Evolutionary conservation across 768 basidiomycete species (phyloP).

Genomic region (Calocybe gangraenosa): DNA sequence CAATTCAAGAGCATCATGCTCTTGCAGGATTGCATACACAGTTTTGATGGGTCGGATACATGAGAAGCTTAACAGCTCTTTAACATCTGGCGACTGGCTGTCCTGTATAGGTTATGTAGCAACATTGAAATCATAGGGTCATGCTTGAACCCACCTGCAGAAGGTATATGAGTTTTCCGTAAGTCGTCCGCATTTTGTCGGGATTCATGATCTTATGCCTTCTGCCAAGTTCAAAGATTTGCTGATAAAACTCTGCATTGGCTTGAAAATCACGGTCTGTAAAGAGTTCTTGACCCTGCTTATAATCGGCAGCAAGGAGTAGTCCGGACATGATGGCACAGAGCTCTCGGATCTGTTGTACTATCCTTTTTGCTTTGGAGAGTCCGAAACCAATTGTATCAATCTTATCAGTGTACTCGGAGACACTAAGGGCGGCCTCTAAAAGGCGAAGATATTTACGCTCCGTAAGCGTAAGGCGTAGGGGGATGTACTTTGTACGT

Average conservation of each 20-base stretch:
- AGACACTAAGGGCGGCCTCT: conserved; percentile 80
- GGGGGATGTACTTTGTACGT: conserved; percentile 74
- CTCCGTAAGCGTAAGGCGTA: conserved; percentile 70
- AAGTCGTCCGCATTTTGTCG: conserved; percentile 87
- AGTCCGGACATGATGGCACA: conserved; percentile 87
- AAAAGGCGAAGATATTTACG: conserved; percentile 83
- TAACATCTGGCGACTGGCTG: conserved; percentile 79
- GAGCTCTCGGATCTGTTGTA: conserved; percentile 80
- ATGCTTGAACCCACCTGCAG: conserved; percentile 54
- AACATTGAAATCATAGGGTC: conserved; percentile 9
- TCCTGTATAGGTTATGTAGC: conserved; percentile 49
- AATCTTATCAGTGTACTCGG: conserved; percentile 89
- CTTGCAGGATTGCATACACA: conserved; percentile 64
- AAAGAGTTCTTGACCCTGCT: conserved; percentile 84
- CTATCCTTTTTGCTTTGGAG: conserved; percentile 84
- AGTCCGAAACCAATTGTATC: conserved; percentile 76
- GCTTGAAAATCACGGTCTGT: conserved; percentile 75
- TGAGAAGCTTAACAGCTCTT: conserved; percentile 73
- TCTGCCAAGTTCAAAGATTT: conserved; percentile 77
- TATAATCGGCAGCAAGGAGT: conserved; percentile 80
- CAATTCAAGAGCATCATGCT: conserved; percentile 58
- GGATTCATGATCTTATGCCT: conserved; percentile 92
- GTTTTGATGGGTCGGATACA: conserved; percentile 78
- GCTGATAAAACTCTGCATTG: conserved; percentile 77
- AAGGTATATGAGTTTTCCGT: conserved; percentile 82